These are phyloP conservation scores for Colletotrichum salicis DNA, from an alignment of 2,329 filamentous ascomycete species.

Conservation along the genomic window DNA sequence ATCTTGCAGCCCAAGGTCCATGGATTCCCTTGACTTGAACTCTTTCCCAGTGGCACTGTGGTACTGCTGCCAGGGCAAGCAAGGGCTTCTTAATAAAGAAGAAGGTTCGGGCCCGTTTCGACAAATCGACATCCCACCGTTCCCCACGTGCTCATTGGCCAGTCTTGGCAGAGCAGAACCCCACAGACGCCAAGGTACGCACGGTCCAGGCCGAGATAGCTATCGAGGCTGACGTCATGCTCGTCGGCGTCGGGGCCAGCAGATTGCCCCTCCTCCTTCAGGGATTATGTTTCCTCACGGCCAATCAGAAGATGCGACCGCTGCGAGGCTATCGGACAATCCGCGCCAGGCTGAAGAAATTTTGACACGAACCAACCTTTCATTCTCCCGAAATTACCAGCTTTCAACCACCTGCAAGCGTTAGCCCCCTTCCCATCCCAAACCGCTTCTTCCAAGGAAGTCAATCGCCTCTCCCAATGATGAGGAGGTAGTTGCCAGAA, in stretches of 20 bases:
- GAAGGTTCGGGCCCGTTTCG: neutral
- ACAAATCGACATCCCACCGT: slow-evolving; percentile 20
- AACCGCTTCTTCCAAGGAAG: neutral
- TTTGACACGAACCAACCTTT: neutral
- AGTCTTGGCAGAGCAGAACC: slow-evolving; percentile 16
- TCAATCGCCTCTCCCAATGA: neutral
- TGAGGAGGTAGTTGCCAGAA: slow-evolving; percentile 2
- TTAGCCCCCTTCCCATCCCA: neutral
- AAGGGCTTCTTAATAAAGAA: neutral
- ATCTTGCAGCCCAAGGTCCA: neutral
- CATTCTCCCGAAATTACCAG: neutral
- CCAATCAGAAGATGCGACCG: slow-evolving; percentile 16
- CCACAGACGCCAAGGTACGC: neutral
- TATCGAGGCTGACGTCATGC: slow-evolving; percentile 23
- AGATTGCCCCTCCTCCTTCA: slow-evolving; percentile 14
- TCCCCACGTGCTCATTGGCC: slow-evolving; percentile 30
- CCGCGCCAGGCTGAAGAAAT: slow-evolving; percentile 29
- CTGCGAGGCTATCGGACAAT: slow-evolving; percentile 19
- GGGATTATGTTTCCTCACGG: neutral
- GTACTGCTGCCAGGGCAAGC: neutral
- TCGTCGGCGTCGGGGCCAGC: neutral
- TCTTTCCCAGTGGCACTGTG: too few species aligned
- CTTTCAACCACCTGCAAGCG: neutral
- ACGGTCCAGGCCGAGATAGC: neutral
- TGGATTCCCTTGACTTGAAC: neutral